A percentile compares a stretch with the other conserved stretches of the same genome.
Evolutionary conservation across 495 filamentous ascomycete species (phyloP).

Genomic region (Penicillium argentinense): DNA sequence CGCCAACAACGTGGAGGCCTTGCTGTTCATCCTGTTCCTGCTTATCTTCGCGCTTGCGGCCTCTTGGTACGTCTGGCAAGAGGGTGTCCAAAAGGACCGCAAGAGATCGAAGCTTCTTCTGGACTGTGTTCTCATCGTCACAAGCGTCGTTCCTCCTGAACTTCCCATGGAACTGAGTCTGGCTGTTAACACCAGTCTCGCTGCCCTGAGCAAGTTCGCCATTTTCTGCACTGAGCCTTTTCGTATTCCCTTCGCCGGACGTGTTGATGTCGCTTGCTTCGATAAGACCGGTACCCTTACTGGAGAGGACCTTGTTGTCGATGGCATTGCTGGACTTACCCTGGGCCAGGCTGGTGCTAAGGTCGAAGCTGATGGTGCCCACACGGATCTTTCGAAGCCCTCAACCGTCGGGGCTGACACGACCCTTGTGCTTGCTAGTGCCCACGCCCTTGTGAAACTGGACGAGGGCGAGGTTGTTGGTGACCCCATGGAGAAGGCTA

Average conservation of each 20-base stretch:
- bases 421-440: constrained; percentile 90
- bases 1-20: constrained; percentile 90
- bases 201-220: constrained; percentile 87
- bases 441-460: constrained; percentile 91
- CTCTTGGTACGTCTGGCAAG: constrained; percentile 99
- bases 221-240: constrained; percentile 99
- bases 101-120: constrained; percentile 96
- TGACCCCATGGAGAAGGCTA: constrained; percentile 99
- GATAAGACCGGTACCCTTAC: constrained; percentile 98
- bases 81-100: constrained; percentile 87
- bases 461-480: constrained; percentile 97
- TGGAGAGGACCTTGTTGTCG: constrained; percentile 94
- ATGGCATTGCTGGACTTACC: constrained; percentile 89
- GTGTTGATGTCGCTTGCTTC: constrained; percentile 96
- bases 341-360: constrained; percentile 65
- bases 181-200: constrained; percentile 97
- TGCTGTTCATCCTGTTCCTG: constrained; percentile 96
- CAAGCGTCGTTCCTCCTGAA: constrained; percentile 95
- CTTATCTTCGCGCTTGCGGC: constrained; percentile 94
- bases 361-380: constrained; percentile 74
- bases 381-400: constrained; percentile 68
- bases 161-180: constrained; percentile 97
- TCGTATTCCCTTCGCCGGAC: constrained; percentile 95
- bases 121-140: constrained; percentile 96
- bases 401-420: constrained; percentile 70